Evolutionary conservation across 257 asterid genomes (phyloP), one percentile per base, ranked within the genome.

Genomic region (Solanum tacnaense): DNA sequence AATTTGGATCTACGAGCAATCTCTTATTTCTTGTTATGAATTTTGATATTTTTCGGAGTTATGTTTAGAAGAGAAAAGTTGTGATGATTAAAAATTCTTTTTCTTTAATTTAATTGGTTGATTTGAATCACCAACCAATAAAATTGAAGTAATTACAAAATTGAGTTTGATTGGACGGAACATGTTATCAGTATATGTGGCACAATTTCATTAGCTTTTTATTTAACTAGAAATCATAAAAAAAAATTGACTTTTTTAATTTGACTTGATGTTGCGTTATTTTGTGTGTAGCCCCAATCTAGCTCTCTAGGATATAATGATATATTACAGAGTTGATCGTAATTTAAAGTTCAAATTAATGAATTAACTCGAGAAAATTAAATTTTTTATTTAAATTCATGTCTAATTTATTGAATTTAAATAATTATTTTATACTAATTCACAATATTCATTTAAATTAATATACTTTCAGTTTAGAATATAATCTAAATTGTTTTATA

Each of bases 201-300:
- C n/a, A 0, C 13, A 32, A 31, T 16, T 71, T 16, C 1, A 16
- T 71, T 7, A 18, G 0, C 34, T 1, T 8, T 31, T 31, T 1
- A 32, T 31, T 70, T 56, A 18, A 56, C n/a, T 18, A 56, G 65
- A 56, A 6, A 18, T 56, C 10, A 6, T 52, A 16, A 52, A 36
- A 35, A 35, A 36, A 36, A 36, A 1, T 10, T 52, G 0, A 52
- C 62, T 18, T 18, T 13, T 32, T 15, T 31, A 3, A 70, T 70
- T 71, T 7, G 13, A 31, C 1, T 31, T 31, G 4, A 8, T 2
- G 1, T 71, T 21, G 2, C 12, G 6, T 71, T 18, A 31, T 32
- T 71, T 71, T 71, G 16, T 18, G 20, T 7, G 13, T 31, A 8
- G 1, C 78, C 35, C 25, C 1, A 71, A 3, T 15, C 39, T 15